Percentiles rank a stretch among this genome's conserved stretches.
phyloP scores from a whole-genome alignment of 1,284 basidiomycete genomes.

The Xerocomus nothofagi region DNA sequence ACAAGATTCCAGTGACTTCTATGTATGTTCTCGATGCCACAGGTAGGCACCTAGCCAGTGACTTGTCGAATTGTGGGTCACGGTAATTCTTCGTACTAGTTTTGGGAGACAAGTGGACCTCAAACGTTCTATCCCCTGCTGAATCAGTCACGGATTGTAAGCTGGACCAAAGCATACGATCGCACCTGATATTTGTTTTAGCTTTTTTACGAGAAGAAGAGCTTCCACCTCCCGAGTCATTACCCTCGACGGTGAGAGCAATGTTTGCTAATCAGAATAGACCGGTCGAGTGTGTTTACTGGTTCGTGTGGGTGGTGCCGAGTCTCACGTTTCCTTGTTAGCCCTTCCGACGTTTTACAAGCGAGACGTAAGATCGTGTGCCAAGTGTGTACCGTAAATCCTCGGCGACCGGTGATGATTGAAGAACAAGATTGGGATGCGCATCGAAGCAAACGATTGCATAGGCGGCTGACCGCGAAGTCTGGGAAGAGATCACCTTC shows the following conservation, averaged over 20 bases:
- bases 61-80: background rate
- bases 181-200: slow-evolving; percentile 30
- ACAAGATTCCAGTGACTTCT: slow-evolving; percentile 31
- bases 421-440: slow-evolving; percentile 65
- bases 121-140: slow-evolving; percentile 53
- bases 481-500: slow-evolving; percentile 8
- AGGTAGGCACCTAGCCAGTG: slow-evolving; percentile 41
- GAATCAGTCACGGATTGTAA: slow-evolving; percentile 51
- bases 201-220: slow-evolving; percentile 57
- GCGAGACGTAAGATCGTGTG: slow-evolving; percentile 66
- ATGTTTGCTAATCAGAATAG: slow-evolving; percentile 52
- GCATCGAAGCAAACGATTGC: slow-evolving; percentile 62
- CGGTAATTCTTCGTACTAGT: slow-evolving; percentile 39
- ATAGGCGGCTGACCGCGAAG: slow-evolving; percentile 41
- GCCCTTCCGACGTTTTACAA: slow-evolving; percentile 53
- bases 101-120: slow-evolving; percentile 58
- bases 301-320: slow-evolving; percentile 8
- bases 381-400: slow-evolving; percentile 65
- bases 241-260: slow-evolving; percentile 56
- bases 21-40: slow-evolving; percentile 78
- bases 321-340: slow-evolving; percentile 13
- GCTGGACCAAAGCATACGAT: slow-evolving; percentile 7
- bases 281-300: slow-evolving; percentile 46
- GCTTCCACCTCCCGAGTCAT: slow-evolving; percentile 58
- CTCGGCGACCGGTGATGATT: slow-evolving; percentile 70